A percentile compares a stretch with the other conserved stretches of the same genome.
phyloP scores from a whole-genome alignment of 495 filamentous ascomycete genomes.

The Massariosphaeria phaeospora region DNA sequence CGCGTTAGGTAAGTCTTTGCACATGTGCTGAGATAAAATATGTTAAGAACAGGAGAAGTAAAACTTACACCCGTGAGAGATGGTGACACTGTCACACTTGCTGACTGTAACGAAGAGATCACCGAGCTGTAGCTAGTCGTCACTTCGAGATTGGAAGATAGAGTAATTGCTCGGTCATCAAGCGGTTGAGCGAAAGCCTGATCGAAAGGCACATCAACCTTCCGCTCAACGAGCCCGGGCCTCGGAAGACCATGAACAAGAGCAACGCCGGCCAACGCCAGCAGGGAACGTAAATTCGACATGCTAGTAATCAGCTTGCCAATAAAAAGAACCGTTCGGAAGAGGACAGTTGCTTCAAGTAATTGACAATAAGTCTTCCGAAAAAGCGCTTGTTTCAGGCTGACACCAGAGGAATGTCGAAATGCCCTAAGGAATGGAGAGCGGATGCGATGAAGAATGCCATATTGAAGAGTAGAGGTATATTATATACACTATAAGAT shows the following conservation, averaged over 20 bases:
- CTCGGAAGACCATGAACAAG: conserved; percentile 24
- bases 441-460: conserved; percentile 5
- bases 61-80: conserved; percentile 26
- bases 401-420: conserved; percentile 17
- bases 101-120: conserved; percentile 23
- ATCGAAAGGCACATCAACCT: background rate
- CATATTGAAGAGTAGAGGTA: background rate
- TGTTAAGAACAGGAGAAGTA: background rate
- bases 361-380: background rate
- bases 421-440: conserved; percentile 20
- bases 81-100: conserved; percentile 14
- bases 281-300: conserved; percentile 18
- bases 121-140: conserved; percentile 30
- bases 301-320: conserved; percentile 14
- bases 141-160: conserved; percentile 12
- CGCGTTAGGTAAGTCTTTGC: background rate
- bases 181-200: background rate
- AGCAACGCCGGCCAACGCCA: conserved; percentile 16
- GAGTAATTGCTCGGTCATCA: conserved; percentile 15
- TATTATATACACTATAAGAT: conserved; percentile 12
- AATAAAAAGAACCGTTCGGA: conserved; percentile 13
- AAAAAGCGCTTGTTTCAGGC: conserved; percentile 12
- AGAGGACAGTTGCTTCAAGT: conserved; percentile 14
- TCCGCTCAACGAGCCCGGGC: no score
- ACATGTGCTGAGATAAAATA: background rate